Percentiles rank a stretch among this genome's conserved stretches.
phyloP scores from a whole-genome alignment of 805 yeast species.

The Metschnikowia hibisci region DNA sequence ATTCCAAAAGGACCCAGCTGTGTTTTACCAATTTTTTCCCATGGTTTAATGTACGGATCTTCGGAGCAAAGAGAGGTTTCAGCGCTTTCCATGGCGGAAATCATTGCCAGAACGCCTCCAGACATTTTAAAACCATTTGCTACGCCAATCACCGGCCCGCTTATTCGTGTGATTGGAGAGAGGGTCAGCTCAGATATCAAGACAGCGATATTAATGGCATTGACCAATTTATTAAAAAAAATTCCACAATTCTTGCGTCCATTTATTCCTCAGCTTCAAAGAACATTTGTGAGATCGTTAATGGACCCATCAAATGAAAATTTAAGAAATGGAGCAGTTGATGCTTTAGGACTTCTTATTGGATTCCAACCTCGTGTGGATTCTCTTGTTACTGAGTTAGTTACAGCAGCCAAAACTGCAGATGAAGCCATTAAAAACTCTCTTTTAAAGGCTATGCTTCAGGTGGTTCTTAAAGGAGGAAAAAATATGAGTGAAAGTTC shows the following conservation, averaged over 20 bases:
- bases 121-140: conserved; percentile 79
- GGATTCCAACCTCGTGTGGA: conserved; percentile 91
- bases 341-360: conserved; percentile 83
- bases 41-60: conserved; percentile 92
- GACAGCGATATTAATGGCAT: conserved; percentile 86
- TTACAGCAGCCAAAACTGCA: conserved; percentile 66
- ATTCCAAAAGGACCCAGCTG: conserved; percentile 83
- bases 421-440: conserved; percentile 79
- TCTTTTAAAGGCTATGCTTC: conserved; percentile 78
- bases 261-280: conserved; percentile 93
- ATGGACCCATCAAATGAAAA: conserved; percentile 71
- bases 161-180: conserved; percentile 97
- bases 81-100: conserved; percentile 84
- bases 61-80: conserved; percentile 78
- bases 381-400: conserved; percentile 81
- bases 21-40: conserved; percentile 84
- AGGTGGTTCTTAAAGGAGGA: conserved; percentile 79
- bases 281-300: conserved; percentile 91
- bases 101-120: conserved; percentile 84
- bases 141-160: conserved; percentile 92
- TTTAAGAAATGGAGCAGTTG: conserved; percentile 80
- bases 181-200: conserved; percentile 87
- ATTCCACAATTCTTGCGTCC: conserved; percentile 92
- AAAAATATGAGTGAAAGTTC: conserved; percentile 70
- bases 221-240: conserved; percentile 71